Evolutionary conservation across 2,329 filamentous ascomycete genomes (phyloP).

Genomic region (Setomelanomma holmii): DNA sequence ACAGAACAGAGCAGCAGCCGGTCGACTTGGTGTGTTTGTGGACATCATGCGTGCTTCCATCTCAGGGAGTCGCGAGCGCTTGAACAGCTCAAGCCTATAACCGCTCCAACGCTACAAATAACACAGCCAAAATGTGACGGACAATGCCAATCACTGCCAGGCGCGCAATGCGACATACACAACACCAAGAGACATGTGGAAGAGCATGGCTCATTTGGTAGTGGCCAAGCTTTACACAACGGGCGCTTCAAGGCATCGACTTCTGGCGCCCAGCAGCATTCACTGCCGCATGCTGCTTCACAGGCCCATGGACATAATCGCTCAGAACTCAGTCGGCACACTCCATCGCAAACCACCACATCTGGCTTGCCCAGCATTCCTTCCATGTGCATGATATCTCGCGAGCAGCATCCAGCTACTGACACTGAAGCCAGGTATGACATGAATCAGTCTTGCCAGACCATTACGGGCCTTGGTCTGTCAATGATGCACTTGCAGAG

Average conservation of each 20-base stretch:
- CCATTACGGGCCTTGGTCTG: constrained; percentile 40
- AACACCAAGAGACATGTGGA: constrained; percentile 8
- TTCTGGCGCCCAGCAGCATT: constrained; percentile 19
- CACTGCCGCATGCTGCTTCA: constrained; percentile 20
- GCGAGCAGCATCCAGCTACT: constrained; percentile 38
- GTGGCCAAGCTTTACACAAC: constrained; percentile 11
- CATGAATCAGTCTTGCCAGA: constrained; percentile 28
- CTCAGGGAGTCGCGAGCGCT: constrained; percentile 33
- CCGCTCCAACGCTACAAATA: constrained; percentile 9
- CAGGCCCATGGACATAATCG: constrained; percentile 27
- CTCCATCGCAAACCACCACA: constrained; percentile 39
- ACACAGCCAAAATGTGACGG: constrained; percentile 20
- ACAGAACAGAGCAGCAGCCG: constrained; percentile 33
- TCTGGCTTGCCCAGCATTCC: constrained; percentile 46
- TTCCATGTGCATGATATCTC: constrained; percentile 47
- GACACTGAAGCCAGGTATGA: constrained; percentile 29
- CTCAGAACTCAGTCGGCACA: constrained; percentile 27
- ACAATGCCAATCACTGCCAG: constrained; percentile 17
- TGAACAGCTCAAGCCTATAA: constrained; percentile 18
- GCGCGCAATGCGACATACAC: constrained; percentile 22
- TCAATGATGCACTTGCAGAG: constrained; percentile 39
- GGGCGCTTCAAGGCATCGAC: constrained; percentile 17
- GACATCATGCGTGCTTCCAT: constrained; percentile 66
- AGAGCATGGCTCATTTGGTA: constrained; percentile 6
- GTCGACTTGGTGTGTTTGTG: constrained; percentile 60